These are phyloP conservation scores for Leccinum fibrillosum DNA, from an alignment of 768 basidiomycete species.

Conservation along the genomic window DNA sequence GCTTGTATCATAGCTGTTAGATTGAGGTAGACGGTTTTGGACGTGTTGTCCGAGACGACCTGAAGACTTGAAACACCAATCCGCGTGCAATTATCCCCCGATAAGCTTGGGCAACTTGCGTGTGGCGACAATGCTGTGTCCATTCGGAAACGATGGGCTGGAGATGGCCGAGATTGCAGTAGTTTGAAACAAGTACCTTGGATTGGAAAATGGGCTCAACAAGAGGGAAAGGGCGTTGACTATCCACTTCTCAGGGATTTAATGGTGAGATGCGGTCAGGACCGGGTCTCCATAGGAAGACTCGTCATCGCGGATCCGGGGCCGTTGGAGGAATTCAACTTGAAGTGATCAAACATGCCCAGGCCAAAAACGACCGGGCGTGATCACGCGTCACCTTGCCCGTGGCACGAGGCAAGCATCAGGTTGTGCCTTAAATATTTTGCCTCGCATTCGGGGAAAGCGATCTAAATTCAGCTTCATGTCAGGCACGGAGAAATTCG, in stretches of 20 bases:
- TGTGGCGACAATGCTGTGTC: not conserved
- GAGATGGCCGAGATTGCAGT: conserved; percentile 1
- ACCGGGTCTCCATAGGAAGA: not conserved
- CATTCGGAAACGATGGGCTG: not conserved
- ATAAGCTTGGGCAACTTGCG: not conserved
- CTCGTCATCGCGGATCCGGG: not conserved
- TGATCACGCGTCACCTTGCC: not conserved
- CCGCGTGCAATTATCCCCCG: not conserved
- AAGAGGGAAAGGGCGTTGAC: not conserved
- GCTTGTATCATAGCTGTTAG: not conserved
- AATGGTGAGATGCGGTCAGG: not conserved
- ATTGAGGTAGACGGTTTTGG: too few relatives aligned
- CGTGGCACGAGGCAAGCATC: conserved; percentile 1
- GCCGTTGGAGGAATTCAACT: not conserved
- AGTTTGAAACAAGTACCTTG: not conserved
- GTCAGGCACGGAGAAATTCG: conserved; percentile 6
- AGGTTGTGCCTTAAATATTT: conserved; percentile 1
- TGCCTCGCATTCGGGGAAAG: conserved; percentile 2
- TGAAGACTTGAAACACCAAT: not conserved
- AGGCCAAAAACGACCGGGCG: conserved; percentile 6
- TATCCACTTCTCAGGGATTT: not conserved
- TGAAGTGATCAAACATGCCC: not conserved
- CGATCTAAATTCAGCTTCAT: not conserved
- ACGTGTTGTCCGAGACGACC: not conserved
- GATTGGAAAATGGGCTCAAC: not conserved